phyloP scores from a whole-genome alignment of 1,139 yeast genomes.

The Sugiyamaella novakii region DNA sequence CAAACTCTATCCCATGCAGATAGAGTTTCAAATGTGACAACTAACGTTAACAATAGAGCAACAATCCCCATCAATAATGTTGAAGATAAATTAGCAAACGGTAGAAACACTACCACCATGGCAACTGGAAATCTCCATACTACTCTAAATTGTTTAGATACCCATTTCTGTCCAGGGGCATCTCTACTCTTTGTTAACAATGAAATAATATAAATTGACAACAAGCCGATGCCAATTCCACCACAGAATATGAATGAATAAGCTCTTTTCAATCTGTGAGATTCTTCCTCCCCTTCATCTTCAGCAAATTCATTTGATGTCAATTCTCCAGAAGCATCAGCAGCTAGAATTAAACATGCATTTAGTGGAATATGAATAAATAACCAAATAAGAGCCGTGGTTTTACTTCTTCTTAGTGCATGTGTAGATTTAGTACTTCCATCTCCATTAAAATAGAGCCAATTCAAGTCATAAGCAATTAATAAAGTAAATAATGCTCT shows the following conservation, averaged over 20 bases:
- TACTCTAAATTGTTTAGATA: constrained; percentile 46
- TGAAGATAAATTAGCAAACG: constrained; percentile 51
- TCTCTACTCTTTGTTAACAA: constrained; percentile 48
- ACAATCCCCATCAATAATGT: constrained; percentile 51
- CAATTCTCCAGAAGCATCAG: constrained; percentile 64
- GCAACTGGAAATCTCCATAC: constrained; percentile 42
- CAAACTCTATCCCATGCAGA: constrained; percentile 17
- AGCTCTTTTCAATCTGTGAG: constrained; percentile 35
- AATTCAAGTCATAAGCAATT: constrained; percentile 54
- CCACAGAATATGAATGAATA: constrained; percentile 51
- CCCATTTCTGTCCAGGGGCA: constrained; percentile 40
- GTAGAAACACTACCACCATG: constrained; percentile 47
- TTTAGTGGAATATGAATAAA: constrained; percentile 54
- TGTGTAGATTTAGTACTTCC: constrained; percentile 55
- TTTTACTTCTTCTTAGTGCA: constrained; percentile 55
- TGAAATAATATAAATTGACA: constrained; percentile 46
- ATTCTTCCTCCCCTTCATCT: constrained; percentile 40
- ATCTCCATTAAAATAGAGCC: constrained; percentile 60
- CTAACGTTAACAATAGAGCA: constrained; percentile 40
- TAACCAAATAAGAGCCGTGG: constrained; percentile 53
- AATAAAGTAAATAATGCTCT: constrained; percentile 55
- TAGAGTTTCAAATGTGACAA: constrained; percentile 25
- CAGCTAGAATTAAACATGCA: constrained; percentile 47
- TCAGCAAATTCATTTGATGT: constrained; percentile 29
- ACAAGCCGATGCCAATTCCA: constrained; percentile 49